Conservation (phyloP, 352 stramenopile genomes). For the Globisporangium recalcitrans region DNA sequence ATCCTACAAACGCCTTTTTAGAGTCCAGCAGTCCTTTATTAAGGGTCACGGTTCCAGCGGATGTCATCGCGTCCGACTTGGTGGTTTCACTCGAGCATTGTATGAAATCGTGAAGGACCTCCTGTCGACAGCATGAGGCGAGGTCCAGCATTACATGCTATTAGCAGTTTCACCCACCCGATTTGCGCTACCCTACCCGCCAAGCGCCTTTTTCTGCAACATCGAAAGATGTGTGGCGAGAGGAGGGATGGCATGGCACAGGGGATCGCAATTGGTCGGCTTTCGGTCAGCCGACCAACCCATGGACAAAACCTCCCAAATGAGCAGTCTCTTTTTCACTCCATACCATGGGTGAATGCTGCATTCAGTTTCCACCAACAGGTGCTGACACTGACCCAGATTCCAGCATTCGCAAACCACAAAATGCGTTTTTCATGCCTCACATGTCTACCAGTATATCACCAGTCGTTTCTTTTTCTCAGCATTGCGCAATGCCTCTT, state of each 20-base stretch:
- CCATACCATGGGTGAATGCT: background rate
- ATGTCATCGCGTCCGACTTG: conserved; percentile 10
- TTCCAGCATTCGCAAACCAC: no score
- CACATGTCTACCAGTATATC: no score
- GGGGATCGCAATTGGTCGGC: background rate
- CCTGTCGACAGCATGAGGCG: background rate
- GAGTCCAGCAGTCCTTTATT: background rate
- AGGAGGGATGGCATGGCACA: background rate
- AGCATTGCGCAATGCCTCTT: no score
- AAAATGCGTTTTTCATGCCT: no score
- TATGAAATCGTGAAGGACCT: background rate
- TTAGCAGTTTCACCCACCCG: background rate
- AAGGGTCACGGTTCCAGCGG: background rate
- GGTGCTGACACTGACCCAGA: no score
- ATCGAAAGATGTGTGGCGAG: background rate
- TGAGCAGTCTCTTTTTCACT: background rate
- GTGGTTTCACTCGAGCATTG: background rate
- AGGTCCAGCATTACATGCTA: background rate
- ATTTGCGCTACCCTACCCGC: background rate
- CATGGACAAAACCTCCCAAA: background rate
- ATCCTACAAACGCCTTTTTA: conserved; percentile 1
- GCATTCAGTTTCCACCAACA: no score
- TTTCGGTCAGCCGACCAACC: background rate
- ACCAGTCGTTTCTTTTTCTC: no score
- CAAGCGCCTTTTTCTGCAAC: background rate